Evolutionary conservation across 805 yeast genomes (phyloP), one percentile per base, ranked within the genome.

Genomic region (Limtongozyma cylindracea): DNA sequence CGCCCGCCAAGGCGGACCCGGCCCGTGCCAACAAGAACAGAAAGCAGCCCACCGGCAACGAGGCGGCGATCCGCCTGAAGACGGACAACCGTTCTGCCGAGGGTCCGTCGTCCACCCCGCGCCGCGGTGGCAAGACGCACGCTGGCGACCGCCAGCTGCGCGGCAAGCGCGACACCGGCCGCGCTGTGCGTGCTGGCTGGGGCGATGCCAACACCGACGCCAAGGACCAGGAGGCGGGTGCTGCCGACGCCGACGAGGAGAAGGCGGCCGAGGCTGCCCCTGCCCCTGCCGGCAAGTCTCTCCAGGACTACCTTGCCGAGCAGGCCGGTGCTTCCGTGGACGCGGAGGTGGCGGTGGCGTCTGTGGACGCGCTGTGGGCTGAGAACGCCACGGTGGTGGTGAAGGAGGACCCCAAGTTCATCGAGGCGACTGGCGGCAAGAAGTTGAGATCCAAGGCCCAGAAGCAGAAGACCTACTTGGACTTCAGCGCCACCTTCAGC

Each of bases 111-210:
- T 37, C 56, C 25, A 49, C 64, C 34, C 63, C 64, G 28, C 30
- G 55, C 35, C 61, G 61, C 39, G 45, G 61, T 38, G 51, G 57
- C 43, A 64, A 64, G 53, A 54, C 47, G 45, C 56, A 60, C 38
- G n/a, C n/a, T n/a, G 48, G 50, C 28, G 96, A 84, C 66, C 88
- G 91, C 53, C 88, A 68, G 43, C 65, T 84, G 34, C 74, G 73
- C 60, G 77, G 71, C 43, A 76, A 73, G 61, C 47, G 65, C 39
- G 94, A 80, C 57, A 57, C 92, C 37, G 63, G 60, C 37, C 82
- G 78, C 70, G 69, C 72, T 50, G 61, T 71, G 41, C 63, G 59
- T 48, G 70, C 68, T 53, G 82, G 80, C 34, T 77, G 93, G 84
- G 91, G 93, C 44, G 15, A 6, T 6, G 77, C 69, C 43, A 65